Evolutionary conservation across 2,329 filamentous ascomycete species (phyloP).

Genomic region (Orbilia ellipsospora): DNA sequence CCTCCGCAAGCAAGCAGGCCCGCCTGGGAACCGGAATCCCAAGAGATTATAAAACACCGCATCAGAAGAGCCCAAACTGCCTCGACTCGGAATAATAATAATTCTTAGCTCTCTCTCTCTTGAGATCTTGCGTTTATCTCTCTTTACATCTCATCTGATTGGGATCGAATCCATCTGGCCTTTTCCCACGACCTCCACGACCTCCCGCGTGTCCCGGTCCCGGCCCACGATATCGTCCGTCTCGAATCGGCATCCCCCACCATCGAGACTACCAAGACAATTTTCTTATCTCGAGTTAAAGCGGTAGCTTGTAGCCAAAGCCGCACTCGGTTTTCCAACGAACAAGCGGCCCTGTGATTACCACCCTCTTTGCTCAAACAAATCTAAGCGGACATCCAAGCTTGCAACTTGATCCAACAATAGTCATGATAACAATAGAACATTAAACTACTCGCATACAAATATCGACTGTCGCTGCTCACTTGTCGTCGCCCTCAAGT

Average conservation of each 20-base stretch:
- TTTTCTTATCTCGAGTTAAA: neutral
- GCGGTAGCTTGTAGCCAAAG: too few species aligned
- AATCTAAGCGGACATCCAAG: neutral
- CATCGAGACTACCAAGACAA: neutral
- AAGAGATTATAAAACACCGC: neutral
- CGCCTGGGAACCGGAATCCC: neutral
- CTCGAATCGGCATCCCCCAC: neutral
- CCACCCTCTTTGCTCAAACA: neutral
- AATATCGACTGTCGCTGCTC: neutral
- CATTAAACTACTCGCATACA: neutral
- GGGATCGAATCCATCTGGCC: neutral
- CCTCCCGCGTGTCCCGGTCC: neutral
- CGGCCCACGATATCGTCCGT: conserved; percentile 27
- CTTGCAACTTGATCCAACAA: neutral
- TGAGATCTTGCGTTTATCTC: neutral
- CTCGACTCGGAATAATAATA: too few species aligned
- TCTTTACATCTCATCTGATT: neutral
- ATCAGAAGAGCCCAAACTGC: neutral
- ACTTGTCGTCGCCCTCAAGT: neutral
- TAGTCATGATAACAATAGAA: neutral
- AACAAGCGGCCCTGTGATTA: neutral
- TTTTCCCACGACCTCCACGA: too few species aligned
- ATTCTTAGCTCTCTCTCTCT: conserved; percentile 10
- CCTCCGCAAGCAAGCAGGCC: conserved; percentile 5
- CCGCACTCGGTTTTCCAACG: neutral